These are phyloP conservation scores for Leishmania lainsoni DNA, from an alignment of 208 protist species.

Conservation along the genomic window DNA sequence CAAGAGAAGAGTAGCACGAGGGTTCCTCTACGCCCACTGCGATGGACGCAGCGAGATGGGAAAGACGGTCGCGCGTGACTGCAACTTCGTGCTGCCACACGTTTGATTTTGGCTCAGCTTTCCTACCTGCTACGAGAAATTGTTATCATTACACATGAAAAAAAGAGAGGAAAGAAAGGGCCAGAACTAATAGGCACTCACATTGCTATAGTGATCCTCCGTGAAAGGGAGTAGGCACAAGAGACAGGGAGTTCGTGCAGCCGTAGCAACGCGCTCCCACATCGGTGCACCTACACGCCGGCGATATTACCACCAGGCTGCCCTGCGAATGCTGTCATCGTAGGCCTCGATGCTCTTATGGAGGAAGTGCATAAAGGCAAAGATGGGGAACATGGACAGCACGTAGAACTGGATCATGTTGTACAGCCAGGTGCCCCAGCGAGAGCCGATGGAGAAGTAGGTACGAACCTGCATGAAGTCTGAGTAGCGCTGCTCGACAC, in stretches of 20 bases:
- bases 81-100: background rate
- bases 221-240: background rate
- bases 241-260: background rate
- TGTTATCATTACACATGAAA: conserved; percentile 13
- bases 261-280: background rate
- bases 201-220: conserved; percentile 8
- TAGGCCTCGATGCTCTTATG: conserved; percentile 86
- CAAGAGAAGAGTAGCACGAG: background rate
- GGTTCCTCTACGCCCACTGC: background rate
- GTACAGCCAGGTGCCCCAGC: conserved; percentile 91
- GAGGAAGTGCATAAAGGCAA: conserved; percentile 78
- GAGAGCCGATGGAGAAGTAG: conserved; percentile 87
- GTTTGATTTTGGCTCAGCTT: background rate
- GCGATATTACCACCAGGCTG: conserved; percentile 87
- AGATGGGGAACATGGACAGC: conserved; percentile 81
- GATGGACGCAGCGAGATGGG: background rate
- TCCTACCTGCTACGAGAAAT: conserved; percentile 5
- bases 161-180: conserved; percentile 18
- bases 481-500: conserved; percentile 87
- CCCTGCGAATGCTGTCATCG: conserved; percentile 82
- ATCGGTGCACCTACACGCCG: background rate
- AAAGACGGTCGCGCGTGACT: background rate
- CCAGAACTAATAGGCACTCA: conserved; percentile 9
- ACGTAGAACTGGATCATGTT: conserved; percentile 90
- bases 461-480: conserved; percentile 91